Percentiles rank a stretch among this genome's conserved stretches.
Evolutionary conservation across 306 rosid genomes (phyloP).

Genomic region (Begonia fuchsioides): DNA sequence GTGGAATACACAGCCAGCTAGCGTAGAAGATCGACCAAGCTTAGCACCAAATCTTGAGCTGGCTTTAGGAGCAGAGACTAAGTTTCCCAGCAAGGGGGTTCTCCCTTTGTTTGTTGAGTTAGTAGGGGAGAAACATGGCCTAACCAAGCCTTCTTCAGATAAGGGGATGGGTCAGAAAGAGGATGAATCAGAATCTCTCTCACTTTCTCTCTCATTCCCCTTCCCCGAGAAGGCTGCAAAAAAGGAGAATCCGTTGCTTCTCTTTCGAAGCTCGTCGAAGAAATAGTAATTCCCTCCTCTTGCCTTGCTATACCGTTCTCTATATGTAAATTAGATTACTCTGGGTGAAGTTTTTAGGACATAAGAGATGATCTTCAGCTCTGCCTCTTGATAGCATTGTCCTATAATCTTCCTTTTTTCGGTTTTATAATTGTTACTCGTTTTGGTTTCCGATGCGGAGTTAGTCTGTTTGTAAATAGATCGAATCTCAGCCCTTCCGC

Average conservation of each 20-base stretch:
- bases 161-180: constrained; percentile 26
- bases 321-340: neutral
- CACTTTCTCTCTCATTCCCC: constrained; percentile 74
- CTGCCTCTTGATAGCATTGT: constrained; percentile 23
- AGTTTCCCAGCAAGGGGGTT: constrained; percentile 35
- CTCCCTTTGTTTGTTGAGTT: constrained; percentile 57
- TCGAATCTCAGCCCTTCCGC: too few species aligned
- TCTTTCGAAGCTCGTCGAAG: constrained; percentile 43
- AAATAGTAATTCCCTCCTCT: constrained; percentile 34
- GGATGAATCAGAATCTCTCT: constrained; percentile 66
- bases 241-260: constrained; percentile 31
- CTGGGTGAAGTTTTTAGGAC: neutral
- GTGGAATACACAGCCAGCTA: constrained; percentile 15
- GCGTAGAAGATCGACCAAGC: constrained; percentile 17
- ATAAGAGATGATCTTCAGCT: neutral
- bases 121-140: constrained; percentile 32
- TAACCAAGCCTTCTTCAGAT: constrained; percentile 28
- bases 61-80: constrained; percentile 67
- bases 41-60: constrained; percentile 70
- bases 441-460: too few species aligned
- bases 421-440: neutral
- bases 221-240: too few species aligned
- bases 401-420: constrained; percentile 14
- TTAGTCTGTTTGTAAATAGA: too few species aligned
- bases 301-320: neutral